Base-by-base conservation (phyloP, 495 filamentous ascomycete genomes). In the Penicilliopsis zonata region DNA sequence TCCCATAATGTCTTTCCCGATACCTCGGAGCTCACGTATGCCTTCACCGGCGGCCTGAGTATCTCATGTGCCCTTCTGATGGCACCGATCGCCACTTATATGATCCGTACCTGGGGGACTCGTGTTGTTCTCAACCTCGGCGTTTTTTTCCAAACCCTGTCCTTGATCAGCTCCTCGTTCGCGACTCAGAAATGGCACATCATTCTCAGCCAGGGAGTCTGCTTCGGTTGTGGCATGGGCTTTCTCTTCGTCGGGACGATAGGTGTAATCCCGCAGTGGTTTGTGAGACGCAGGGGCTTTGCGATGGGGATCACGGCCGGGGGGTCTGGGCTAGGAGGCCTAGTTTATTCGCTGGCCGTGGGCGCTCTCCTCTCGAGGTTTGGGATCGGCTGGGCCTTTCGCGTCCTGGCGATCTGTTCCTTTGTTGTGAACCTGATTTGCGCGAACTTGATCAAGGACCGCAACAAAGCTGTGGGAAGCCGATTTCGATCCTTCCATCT, bases 211-310 rank as follows among this genome's bases (percentile, higher is more conserved):
- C 83, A 90, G 48, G 85, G 83, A 7, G 53, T 87, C 5, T 70
- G 76, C 31, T 82, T 90, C 37, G 83, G 84, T 17, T 49, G 74
- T 25, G 84, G 80, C 0, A 70, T 86, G 55, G 82, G 83, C 2
- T 80, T 90, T 35, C 65, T 76, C 13, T 93, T 84, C 52, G 80
- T 78, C 5, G 67, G 73, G 13, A 78, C 70, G 16, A 74, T 80
- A 2, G 72, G 74, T 10, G 71, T 87, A 9, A 64, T 80, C 1
- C 72, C 82, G 2, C 82, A 90, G 43, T 90, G 85, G 85, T 90
- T 93, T 54, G 57, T 55, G 15, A 71, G 70, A 18, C 66, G 69
- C 4, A 69, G 81, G 9, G 74, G 73, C 29, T 65, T 90, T 16
- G 82, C 83, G 5, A 84, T 78, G 49, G 76, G 80, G 2, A 75